Evolutionary conservation across 441 rosid species (phyloP).

Genomic region (Raphanus hybrid): DNA sequence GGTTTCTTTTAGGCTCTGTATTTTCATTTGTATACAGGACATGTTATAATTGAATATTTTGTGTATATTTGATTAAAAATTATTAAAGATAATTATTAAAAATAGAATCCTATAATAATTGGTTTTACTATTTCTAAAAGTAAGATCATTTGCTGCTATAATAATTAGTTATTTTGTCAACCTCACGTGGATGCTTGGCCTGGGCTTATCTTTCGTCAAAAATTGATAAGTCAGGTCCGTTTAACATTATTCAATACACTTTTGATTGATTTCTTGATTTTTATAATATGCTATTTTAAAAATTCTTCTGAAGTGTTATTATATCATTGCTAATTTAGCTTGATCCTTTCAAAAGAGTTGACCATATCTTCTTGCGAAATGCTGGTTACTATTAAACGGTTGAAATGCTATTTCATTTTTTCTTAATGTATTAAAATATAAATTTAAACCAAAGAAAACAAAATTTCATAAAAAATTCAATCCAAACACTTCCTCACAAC

Average conservation of each 20-base stretch:
- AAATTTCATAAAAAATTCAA: background rate
- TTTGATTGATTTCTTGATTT: conserved; percentile 16
- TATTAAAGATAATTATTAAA: too few relatives aligned
- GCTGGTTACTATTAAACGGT: background rate
- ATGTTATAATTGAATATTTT: background rate
- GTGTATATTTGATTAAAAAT: background rate
- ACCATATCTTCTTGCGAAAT: background rate
- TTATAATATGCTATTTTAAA: background rate
- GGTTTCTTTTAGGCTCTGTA: background rate
- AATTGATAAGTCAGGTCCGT: conserved; percentile 40
- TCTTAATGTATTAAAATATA: background rate
- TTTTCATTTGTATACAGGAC: background rate
- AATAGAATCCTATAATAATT: too few relatives aligned
- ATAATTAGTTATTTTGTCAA: background rate
- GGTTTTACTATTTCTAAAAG: background rate
- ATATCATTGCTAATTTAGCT: conserved; percentile 23
- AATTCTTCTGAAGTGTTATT: conserved; percentile 10
- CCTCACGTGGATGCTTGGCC: conserved; percentile 36
- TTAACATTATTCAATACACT: conserved; percentile 41
- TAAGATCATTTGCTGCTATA: background rate
- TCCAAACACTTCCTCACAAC: background rate
- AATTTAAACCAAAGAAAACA: background rate
- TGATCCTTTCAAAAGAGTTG: conserved; percentile 35
- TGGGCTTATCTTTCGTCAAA: conserved; percentile 40
- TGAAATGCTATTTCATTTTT: background rate